A percentile compares a stretch with the other conserved stretches of the same genome.
Conservation (phyloP, 169 alveolate species). For the Miamiensis avidus region DNA sequence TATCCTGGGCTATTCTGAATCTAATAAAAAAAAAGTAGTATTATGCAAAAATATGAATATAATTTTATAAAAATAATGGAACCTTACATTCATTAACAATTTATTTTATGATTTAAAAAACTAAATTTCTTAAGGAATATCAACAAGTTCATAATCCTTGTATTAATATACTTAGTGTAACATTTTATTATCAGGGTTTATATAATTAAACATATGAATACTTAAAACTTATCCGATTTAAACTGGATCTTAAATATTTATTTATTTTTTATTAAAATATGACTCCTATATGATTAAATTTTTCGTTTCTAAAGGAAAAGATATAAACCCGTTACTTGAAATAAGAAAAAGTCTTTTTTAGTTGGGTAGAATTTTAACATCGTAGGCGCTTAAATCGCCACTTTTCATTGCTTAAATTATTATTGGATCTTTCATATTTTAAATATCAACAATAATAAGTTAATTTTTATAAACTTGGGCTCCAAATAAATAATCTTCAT, state of each 20-base stretch:
- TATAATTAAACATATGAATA: not conserved
- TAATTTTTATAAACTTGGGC: not conserved
- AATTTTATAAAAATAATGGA: too few relatives aligned
- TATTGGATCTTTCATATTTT: not conserved
- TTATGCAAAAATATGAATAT: too few relatives aligned
- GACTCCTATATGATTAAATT: not conserved
- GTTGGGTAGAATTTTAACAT: not conserved
- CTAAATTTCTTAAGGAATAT: too few relatives aligned
- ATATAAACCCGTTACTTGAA: not conserved
- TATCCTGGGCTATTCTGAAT: too few relatives aligned
- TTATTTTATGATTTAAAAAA: too few relatives aligned
- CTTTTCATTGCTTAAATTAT: not conserved
- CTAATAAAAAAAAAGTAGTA: too few relatives aligned
- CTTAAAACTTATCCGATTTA: not conserved
- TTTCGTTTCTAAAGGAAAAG: not conserved
- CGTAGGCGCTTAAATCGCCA: not conserved
- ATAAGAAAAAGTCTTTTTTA: too few relatives aligned
- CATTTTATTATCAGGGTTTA: not conserved
- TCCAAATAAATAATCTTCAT: not conserved
- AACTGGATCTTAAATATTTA: not conserved
- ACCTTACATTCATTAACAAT: too few relatives aligned
- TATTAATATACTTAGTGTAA: not conserved
- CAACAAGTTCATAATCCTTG: not conserved
- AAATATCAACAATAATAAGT: not conserved
- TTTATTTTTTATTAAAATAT: too few relatives aligned